Evolutionary conservation across 257 asterid species (phyloP).

Genomic region (Penstemon barbatus): DNA sequence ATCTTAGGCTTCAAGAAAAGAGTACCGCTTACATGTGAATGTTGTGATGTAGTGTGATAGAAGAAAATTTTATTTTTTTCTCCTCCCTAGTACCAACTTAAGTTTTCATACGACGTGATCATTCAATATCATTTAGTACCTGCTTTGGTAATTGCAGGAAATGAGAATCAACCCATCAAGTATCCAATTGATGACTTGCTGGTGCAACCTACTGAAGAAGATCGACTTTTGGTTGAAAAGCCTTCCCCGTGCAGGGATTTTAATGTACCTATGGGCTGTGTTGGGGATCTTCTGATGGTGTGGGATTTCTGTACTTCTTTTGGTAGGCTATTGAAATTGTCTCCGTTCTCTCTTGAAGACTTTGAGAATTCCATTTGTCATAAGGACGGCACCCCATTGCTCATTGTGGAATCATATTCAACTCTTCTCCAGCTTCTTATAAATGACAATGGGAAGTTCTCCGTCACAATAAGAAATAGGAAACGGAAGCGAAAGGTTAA

Average conservation of each 20-base stretch:
- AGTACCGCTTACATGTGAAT: no score
- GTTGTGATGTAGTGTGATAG: no score
- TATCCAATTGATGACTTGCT: constrained; percentile 88
- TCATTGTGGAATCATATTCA: constrained; percentile 74
- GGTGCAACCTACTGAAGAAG: constrained; percentile 67
- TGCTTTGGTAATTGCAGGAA: constrained; percentile 41
- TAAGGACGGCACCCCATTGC: constrained; percentile 70
- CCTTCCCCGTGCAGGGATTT: constrained; percentile 73
- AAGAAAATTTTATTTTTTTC: no score
- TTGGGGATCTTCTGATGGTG: constrained; percentile 85
- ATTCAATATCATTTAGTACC: not conserved
- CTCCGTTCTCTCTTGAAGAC: constrained; percentile 90
- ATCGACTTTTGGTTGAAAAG: constrained; percentile 54
- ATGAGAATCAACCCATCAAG: constrained; percentile 45
- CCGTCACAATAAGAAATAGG: constrained; percentile 47
- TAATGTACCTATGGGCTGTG: constrained; percentile 72
- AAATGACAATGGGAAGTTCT: constrained; percentile 60
- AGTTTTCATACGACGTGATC: no score
- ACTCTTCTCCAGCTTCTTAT: constrained; percentile 75
- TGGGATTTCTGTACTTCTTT: constrained; percentile 90
- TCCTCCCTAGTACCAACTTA: no score
- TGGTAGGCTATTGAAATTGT: constrained; percentile 67
- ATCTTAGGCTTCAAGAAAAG: no score
- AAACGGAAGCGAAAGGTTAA: constrained; percentile 77
- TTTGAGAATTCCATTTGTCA: constrained; percentile 82